Evolutionary conservation across 257 asterid species (phyloP).

Genomic region (Salvia rosmarinus): DNA sequence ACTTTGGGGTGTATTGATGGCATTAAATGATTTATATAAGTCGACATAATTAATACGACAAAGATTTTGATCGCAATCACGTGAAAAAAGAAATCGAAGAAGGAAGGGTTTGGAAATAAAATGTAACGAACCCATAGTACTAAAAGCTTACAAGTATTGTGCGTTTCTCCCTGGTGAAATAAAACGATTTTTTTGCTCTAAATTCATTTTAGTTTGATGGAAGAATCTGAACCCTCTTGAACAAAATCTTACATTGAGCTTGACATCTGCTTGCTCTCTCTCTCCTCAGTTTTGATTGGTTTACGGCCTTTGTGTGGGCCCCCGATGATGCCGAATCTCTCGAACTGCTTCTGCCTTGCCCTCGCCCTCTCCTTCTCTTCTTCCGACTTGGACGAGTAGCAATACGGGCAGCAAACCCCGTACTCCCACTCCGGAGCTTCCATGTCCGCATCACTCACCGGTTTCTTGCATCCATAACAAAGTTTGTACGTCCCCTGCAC

Average conservation of each 20-base stretch:
- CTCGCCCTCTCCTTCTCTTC: constrained; percentile 97
- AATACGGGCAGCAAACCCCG: constrained; percentile 86
- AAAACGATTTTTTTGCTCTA: background rate
- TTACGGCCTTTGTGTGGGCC: constrained; percentile 95
- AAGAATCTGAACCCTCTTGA: too few species aligned
- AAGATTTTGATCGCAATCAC: too few species aligned
- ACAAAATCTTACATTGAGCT: constrained; percentile 36
- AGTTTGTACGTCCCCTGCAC: constrained; percentile 84
- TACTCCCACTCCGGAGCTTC: constrained; percentile 86
- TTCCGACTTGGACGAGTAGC: constrained; percentile 78
- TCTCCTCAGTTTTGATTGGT: constrained; percentile 39
- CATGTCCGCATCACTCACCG: constrained; percentile 88
- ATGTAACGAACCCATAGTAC: background rate
- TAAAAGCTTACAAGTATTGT: too few species aligned
- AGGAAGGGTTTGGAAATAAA: background rate
- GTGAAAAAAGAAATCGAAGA: background rate
- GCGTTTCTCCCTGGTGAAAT: too few species aligned
- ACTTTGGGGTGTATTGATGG: too few species aligned
- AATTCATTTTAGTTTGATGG: background rate
- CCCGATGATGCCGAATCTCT: constrained; percentile 87
- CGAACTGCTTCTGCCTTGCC: constrained; percentile 82
- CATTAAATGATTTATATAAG: too few species aligned
- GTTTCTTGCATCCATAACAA: constrained; percentile 95
- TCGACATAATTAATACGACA: too few species aligned
- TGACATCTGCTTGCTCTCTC: constrained; percentile 40